Evolutionary conservation across 805 yeast species (phyloP), one percentile per base, ranked within the genome.

Genomic region (Cyberlindnera xylosilytica): DNA sequence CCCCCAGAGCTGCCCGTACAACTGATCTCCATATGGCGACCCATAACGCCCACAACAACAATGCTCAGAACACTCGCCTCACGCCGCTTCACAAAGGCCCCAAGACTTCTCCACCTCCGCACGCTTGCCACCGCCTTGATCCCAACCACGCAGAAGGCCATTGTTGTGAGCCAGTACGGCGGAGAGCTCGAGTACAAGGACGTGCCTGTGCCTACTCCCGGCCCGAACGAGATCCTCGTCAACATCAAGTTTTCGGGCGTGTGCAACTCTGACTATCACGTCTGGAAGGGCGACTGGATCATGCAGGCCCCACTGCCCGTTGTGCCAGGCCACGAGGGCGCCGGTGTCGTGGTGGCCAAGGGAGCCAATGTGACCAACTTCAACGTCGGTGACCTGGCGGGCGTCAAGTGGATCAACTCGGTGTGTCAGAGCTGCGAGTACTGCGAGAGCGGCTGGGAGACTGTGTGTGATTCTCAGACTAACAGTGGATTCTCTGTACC

Each of bases 401-500:
- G 82, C 51, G 64, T 77, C 51, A 77, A 77, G 62, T 77, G 81
- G 81, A 62, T 77, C 60, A 76, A 77, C 59, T 72, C 77, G 23
- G 71, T 79, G 15, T 77, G 82, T 58, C 64, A 71, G 65, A 43
- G 67, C 6, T 77, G 82, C 63, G 81, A 77, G 56, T 64, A 57
- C 56, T 77, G 82, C 63, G 74, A 73, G 47, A 54, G 52, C 26
- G 68, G 74, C 36, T 51, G 62, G 50, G 81, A 77, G 57, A 63
- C 80, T 31, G 72, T 69, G 53, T 77, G 82, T 64, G 89, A 88
- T 87, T 29, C 68, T 78, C 63, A 76, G 63, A 50, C 76, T 47
- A 74, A 83, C 61, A 79, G 89, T 15, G 95, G 95, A 47, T 85
- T 82, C 76, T 79, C 87, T 28, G 84, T 78, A 56, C 88, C 85